phyloP scores from a whole-genome alignment of 345 rosid species.

The Brassica nigra region DNA sequence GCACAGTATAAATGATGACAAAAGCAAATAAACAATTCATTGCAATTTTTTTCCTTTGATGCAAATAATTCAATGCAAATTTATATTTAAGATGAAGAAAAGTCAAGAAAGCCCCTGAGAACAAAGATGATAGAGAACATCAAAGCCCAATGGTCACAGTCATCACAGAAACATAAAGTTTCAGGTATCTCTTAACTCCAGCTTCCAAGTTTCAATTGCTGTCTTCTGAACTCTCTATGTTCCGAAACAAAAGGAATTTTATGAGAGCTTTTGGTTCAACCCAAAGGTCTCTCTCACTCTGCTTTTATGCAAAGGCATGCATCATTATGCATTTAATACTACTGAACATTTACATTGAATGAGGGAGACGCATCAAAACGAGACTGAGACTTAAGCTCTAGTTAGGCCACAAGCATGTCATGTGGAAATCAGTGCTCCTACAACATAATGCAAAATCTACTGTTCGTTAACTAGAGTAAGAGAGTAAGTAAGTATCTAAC shows the following conservation, averaged over 20 bases:
- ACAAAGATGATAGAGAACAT: conserved; percentile 11
- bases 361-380: conserved; percentile 23
- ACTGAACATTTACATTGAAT: conserved; percentile 18
- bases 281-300: conserved; percentile 35
- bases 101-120: conserved; percentile 26
- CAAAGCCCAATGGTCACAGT: conserved; percentile 38
- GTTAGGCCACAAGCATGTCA: conserved; percentile 19
- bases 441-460: no score
- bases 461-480: neutral
- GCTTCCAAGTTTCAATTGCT: conserved; percentile 27
- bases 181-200: conserved; percentile 37
- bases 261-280: conserved; percentile 26
- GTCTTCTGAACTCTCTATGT: neutral
- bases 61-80: neutral
- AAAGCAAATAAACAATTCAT: neutral
- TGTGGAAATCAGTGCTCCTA: conserved; percentile 33
- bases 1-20: conserved; percentile 1
- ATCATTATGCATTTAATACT: conserved; percentile 33
- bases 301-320: conserved; percentile 21
- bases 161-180: conserved; percentile 33
- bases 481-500: neutral
- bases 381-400: conserved; percentile 33
- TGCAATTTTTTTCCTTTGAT: neutral
- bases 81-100: conserved; percentile 5
- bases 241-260: conserved; percentile 38